Evolutionary conservation across 1,284 basidiomycete genomes (phyloP).

Genomic region (Spongispora temasekensis): DNA sequence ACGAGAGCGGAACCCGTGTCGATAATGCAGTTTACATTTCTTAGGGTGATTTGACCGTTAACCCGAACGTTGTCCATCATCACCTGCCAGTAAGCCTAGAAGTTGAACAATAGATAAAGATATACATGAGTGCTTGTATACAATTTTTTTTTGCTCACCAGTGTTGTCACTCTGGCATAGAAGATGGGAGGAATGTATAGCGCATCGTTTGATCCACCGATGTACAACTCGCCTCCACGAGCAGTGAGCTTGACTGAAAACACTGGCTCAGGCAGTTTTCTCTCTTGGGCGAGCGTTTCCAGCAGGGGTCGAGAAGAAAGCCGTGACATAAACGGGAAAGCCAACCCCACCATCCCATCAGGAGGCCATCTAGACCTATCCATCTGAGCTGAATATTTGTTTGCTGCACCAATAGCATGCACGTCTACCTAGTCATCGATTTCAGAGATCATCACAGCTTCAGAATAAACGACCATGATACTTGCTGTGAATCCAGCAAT

Average conservation of each 20-base stretch:
- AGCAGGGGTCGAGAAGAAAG: neutral
- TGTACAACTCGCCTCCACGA: slow-evolving; percentile 40
- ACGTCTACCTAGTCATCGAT: neutral
- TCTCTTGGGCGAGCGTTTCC: neutral
- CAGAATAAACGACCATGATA: neutral
- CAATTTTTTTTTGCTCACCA: slow-evolving; percentile 10
- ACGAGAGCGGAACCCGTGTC: slow-evolving; percentile 51
- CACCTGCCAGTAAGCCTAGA: slow-evolving; percentile 35
- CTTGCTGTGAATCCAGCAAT: neutral
- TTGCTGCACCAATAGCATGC: neutral
- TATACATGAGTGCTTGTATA: neutral
- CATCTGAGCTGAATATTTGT: neutral
- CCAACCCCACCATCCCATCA: neutral
- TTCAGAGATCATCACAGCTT: neutral
- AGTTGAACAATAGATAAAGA: neutral
- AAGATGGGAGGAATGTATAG: slow-evolving; percentile 20
- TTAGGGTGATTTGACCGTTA: slow-evolving; percentile 13
- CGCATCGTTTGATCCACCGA: slow-evolving; percentile 38
- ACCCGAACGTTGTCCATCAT: slow-evolving; percentile 21
- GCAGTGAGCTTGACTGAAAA: slow-evolving; percentile 44
- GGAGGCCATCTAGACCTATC: neutral
- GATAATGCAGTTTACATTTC: slow-evolving; percentile 33
- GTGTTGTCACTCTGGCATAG: slow-evolving; percentile 13
- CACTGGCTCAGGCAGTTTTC: slow-evolving; percentile 10
- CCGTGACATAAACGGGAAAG: neutral